Base-by-base conservation (phyloP, 176 grass and related monocot species). In the Eleusine indica region DNA sequence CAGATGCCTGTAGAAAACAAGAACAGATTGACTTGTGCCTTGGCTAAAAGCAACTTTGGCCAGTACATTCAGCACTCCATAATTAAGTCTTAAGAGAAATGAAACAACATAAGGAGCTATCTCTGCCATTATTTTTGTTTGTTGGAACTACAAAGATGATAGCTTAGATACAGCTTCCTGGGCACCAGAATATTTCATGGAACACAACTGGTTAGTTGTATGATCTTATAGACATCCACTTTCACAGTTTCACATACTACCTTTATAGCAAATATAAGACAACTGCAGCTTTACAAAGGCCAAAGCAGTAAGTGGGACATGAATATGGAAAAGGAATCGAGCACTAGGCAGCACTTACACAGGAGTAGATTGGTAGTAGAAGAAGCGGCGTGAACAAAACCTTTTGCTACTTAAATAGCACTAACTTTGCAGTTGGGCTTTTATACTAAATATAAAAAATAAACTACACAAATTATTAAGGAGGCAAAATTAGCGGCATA, bases 1-100 rank as follows among this genome's bases (percentile, higher is more conserved):
- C 46, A 71, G 61, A 73, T 90, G 49, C 44, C 84, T 82, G 71
- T 87, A 90, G 68, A 90, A 86, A 66, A 86, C 84, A 51, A 86
- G 69, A 51, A 90, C 84, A 19, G 43, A 79, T 52, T 52, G 47
- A 81, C 84, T 86, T 76, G 81, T 86, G 62, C 84, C 84, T 66
- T 68, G 46, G 58, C 60, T 75, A 67, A 90, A 82, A 77, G 80
- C 69, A 47, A 82, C 30, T 57, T 83, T 86, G 15, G 69, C 68
- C 32, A 90, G 48, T 57, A 90, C 58, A 7, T 74, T 49, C 74
- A 79, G 79, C 12, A 57, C 80, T 5, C 47, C 84, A 51, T 86
- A 86, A 3, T 66, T 77, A 13, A 85, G 70, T 64, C 61, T 64
- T 64, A 64, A 11, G 61, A 64, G 61, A 64, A 29, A 13, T 38